phyloP scores from a whole-genome alignment of 2,329 filamentous ascomycete species.

The Diaporthe sp. region DNA sequence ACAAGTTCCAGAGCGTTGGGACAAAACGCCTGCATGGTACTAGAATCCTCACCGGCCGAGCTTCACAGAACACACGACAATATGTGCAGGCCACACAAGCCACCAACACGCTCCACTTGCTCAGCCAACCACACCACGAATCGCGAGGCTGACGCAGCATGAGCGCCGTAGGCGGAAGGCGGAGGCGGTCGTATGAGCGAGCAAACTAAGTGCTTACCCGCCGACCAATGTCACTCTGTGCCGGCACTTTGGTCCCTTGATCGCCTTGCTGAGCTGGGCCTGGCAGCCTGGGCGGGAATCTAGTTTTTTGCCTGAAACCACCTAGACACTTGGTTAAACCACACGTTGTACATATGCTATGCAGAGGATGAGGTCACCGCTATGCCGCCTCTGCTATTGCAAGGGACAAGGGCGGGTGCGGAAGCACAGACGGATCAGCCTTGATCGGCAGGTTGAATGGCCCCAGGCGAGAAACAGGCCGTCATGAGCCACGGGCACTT shows the following conservation, averaged over 20 bases:
- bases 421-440: conserved; percentile 32
- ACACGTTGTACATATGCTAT: not conserved
- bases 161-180: conserved; percentile 8
- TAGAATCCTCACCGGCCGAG: not conserved
- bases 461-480: not conserved
- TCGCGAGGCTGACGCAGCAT: conserved; percentile 35
- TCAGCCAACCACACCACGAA: conserved; percentile 20
- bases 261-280: not conserved
- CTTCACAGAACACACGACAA: not conserved
- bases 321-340: conserved; percentile 4
- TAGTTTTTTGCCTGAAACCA: conserved; percentile 24
- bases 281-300: not conserved
- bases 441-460: conserved; percentile 29
- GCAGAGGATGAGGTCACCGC: conserved; percentile 27
- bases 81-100: conserved; percentile 1
- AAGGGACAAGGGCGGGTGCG: conserved; percentile 7
- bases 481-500: not conserved
- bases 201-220: conserved; percentile 18
- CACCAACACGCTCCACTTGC: not conserved
- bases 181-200: conserved; percentile 25
- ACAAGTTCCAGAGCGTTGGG: conserved; percentile 21
- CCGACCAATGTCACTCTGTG: not conserved
- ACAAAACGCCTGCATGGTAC: not conserved
- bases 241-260: conserved; percentile 1
- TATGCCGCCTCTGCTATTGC: conserved; percentile 5